A percentile compares a stretch with the other conserved stretches of the same genome.
Conservation (phyloP, 257 asterid genomes). For the Lantana camara region DNA sequence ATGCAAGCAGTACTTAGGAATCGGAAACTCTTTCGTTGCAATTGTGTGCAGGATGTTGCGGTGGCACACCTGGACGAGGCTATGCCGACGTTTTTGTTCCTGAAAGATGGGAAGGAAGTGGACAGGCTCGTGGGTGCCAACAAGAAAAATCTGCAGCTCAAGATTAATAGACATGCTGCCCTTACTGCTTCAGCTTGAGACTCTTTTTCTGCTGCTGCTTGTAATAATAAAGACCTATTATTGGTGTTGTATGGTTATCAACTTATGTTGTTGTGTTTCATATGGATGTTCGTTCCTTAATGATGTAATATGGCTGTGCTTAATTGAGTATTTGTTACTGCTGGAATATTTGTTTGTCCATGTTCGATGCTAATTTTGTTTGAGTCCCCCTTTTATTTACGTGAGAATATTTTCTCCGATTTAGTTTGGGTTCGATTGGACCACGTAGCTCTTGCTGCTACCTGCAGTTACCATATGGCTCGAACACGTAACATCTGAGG, state of each 20-base stretch:
- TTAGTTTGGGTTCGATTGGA: too few species aligned
- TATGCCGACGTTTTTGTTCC: slow-evolving; percentile 19
- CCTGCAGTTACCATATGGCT: too few species aligned
- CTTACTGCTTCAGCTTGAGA: slow-evolving; percentile 25
- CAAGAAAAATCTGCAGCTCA: slow-evolving; percentile 48
- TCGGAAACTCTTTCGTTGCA: too few species aligned
- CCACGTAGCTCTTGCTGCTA: too few species aligned
- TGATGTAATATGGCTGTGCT: not conserved
- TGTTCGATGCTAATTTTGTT: too few species aligned
- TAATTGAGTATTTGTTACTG: not conserved
- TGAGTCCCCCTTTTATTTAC: too few species aligned
- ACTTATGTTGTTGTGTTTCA: not conserved
- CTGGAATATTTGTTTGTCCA: not conserved
- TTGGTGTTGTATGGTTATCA: not conserved
- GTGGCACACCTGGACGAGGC: too few species aligned
- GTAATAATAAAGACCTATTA: not conserved
- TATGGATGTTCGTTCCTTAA: slow-evolving; percentile 3
- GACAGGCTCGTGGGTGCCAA: slow-evolving; percentile 72
- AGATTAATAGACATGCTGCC: slow-evolving; percentile 31
- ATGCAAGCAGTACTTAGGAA: too few species aligned
- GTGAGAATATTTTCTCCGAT: too few species aligned
- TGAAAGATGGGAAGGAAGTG: slow-evolving; percentile 57
- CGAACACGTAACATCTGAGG: too few species aligned
- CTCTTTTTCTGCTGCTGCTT: not conserved
- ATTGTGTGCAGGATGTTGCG: too few species aligned